Evolutionary conservation across 371 early-diverging fungal genomes (phyloP), one percentile per base, ranked within the genome.

Genomic region (Actinomortierella wolfii): DNA sequence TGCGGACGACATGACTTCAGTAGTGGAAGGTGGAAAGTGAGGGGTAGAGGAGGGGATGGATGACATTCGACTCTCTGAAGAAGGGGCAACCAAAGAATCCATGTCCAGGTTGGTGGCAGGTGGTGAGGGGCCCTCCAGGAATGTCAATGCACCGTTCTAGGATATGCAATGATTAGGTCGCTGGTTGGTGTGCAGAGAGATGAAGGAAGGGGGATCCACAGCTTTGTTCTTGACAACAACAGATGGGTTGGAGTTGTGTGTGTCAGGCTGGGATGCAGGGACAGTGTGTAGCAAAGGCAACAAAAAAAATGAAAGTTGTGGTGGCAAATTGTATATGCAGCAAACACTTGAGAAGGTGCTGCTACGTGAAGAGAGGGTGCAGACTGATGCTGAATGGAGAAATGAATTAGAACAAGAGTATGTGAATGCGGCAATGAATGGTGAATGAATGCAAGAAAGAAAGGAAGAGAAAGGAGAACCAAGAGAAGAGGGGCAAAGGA

Each of bases 11-110:
- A 24, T 25, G 20, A n/a, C n/a, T n/a, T n/a, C n/a, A n/a, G 49
- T 25, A n/a, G 46, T 45, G 46, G 17, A 17, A 45, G 46, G 23
- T 48, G 48, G 48, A 29, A n/a, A n/a, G 28, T 29, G 4, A 18
- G 43, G 62, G 42, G 26, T 45, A n/a, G 42, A 57, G 43, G 41
- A 20, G 23, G 48, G 25, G 23, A 28, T n/a, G 17, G 51, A 3
- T 23, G 11, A 8, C 29, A 28, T 4, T 46, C 53, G 25, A 51
- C 34, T 21, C 64, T 64, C 64, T 64, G 34, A 43, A 18, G 56
- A 18, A 18, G 48, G 14, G 21, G 2, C 3, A 49, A 23, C 4
- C 15, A 29, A 39, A 29, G n/a, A 50, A 29, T 50, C 25, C 24
- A 51, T 26, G 28, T 17, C n/a, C 24, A 15, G n/a, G 42, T n/a